Evolutionary conservation across 2,329 filamentous ascomycete species (phyloP).

Genomic region (Apiospora sp.): DNA sequence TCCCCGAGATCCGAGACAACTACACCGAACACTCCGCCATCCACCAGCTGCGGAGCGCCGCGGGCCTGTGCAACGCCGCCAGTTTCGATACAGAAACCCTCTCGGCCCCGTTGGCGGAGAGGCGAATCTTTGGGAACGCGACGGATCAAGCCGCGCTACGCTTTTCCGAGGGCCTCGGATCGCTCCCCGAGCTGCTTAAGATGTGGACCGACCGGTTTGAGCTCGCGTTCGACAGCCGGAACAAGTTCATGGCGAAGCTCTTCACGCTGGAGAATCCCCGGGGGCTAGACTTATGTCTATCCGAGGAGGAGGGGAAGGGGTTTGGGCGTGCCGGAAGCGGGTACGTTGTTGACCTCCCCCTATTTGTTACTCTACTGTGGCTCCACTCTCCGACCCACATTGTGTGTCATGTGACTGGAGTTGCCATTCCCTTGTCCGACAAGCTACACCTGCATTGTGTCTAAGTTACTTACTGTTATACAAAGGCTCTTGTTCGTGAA

Average conservation of each 20-base stretch:
- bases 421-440: too few relatives aligned
- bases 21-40: conserved; percentile 24
- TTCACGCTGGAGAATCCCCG: conserved; percentile 55
- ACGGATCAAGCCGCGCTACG: conserved; percentile 52
- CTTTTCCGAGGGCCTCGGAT: conserved; percentile 43
- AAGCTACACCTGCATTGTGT: too few relatives aligned
- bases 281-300: conserved; percentile 25
- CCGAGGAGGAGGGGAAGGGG: not conserved
- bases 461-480: conserved; percentile 49
- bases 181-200: conserved; percentile 29
- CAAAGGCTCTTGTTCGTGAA: conserved; percentile 56
- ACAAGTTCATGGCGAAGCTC: conserved; percentile 56
- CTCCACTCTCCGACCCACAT: too few relatives aligned
- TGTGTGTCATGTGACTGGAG: too few relatives aligned
- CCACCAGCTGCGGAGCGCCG: conserved; percentile 40
- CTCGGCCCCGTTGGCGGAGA: conserved; percentile 44
- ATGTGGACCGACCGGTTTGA: conserved; percentile 42
- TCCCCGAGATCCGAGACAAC: conserved; percentile 31
- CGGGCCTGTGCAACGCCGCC: conserved; percentile 52
- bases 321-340: conserved; percentile 48
- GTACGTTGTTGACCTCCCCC: not conserved
- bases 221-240: conserved; percentile 59
- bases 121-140: conserved; percentile 50
- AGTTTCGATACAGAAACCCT: conserved; percentile 49
- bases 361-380: too few relatives aligned